Evolutionary conservation across 345 rosid species (phyloP).

Genomic region (Eucalyptus grandis): DNA sequence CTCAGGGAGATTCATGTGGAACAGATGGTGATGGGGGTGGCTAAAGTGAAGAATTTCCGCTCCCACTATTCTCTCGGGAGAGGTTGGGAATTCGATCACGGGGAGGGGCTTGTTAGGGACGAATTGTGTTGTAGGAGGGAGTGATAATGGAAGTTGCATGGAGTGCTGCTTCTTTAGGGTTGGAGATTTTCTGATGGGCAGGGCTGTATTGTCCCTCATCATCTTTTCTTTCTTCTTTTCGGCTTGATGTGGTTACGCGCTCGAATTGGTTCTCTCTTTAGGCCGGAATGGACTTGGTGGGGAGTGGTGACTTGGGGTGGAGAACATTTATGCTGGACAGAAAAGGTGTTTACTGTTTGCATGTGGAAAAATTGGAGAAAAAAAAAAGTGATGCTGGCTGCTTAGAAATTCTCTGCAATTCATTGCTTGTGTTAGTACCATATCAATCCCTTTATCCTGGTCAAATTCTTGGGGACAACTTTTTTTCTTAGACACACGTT

Average conservation of each 20-base stretch:
- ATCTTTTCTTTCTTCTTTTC: not conserved
- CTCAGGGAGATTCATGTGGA: conserved; percentile 26
- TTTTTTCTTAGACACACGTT: not conserved
- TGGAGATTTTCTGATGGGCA: not conserved
- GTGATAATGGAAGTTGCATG: not conserved
- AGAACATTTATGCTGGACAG: conserved; percentile 14
- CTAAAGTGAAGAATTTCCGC: conserved; percentile 34
- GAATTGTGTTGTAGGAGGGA: not conserved
- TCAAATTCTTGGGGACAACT: not conserved
- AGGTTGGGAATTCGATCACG: conserved; percentile 35
- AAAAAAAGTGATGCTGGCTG: not conserved
- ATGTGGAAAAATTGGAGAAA: not conserved
- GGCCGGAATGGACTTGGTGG: not conserved
- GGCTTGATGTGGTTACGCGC: not conserved
- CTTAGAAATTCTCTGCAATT: not conserved
- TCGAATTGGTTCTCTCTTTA: not conserved
- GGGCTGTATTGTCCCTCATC: not conserved
- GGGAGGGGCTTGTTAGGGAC: not conserved
- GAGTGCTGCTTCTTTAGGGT: not conserved
- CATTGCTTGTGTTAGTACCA: not conserved
- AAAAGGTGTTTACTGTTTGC: conserved; percentile 1
- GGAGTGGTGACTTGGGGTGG: not conserved
- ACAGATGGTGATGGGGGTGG: conserved; percentile 57
- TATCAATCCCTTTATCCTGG: not conserved
- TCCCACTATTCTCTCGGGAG: conserved; percentile 33